Percentiles rank a stretch among this genome's conserved stretches.
Evolutionary conservation across 768 basidiomycete species (phyloP).

Genomic region (Suillus hirtellus): DNA sequence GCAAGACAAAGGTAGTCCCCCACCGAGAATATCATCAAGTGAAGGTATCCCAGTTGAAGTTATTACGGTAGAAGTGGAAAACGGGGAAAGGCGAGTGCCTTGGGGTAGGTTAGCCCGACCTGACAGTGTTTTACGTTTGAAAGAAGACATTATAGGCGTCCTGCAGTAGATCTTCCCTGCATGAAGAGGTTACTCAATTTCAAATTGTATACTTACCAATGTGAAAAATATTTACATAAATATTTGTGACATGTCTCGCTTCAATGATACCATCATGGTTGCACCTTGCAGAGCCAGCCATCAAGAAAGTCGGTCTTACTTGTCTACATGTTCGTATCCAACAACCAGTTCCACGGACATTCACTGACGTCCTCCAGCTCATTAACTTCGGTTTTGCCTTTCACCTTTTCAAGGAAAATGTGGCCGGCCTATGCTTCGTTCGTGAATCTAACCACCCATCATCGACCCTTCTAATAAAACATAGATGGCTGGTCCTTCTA

Average conservation of each 20-base stretch:
- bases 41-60: constrained; percentile 90
- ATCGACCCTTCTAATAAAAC: constrained; percentile 2
- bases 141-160: constrained; percentile 61
- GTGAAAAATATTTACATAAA: background rate
- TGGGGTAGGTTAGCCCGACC: constrained; percentile 43
- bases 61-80: constrained; percentile 54
- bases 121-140: constrained; percentile 62
- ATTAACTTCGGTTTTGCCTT: constrained; percentile 55
- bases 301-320: constrained; percentile 26
- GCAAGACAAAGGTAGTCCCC: constrained; percentile 83
- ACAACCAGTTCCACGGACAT: background rate
- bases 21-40: constrained; percentile 93
- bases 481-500: constrained; percentile 74
- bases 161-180: background rate
- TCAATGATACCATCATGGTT: constrained; percentile 20
- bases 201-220: background rate
- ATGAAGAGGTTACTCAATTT: background rate
- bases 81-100: constrained; percentile 61
- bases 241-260: background rate
- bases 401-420: constrained; percentile 64
- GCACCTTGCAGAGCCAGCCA: constrained; percentile 9
- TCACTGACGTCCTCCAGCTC: constrained; percentile 35
- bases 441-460: constrained; percentile 17
- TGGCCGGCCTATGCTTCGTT: constrained; percentile 58
- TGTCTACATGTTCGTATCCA: constrained; percentile 28